A percentile compares a stretch with the other conserved stretches of the same genome.
Conservation (phyloP, 1,139 yeast species). For the Geotrichum bryndzae region DNA sequence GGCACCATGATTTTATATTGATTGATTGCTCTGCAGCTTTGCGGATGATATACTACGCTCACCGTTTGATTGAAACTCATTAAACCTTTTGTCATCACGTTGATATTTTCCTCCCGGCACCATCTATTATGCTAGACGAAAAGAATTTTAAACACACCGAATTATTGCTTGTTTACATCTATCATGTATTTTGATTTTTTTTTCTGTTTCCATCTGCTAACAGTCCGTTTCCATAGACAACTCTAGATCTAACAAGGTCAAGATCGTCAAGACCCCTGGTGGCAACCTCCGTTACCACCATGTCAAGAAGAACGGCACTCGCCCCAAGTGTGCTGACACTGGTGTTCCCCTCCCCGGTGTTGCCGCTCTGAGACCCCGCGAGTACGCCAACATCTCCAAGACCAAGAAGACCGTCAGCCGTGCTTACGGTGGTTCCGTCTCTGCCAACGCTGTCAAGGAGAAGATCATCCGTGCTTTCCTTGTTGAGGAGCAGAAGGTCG, state of each 20-base stretch:
- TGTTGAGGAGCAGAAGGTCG: constrained; percentile 99
- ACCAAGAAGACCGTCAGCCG: constrained; percentile 98
- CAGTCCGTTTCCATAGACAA: constrained; percentile 45
- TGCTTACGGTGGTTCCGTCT: constrained; percentile 99
- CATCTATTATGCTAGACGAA: neutral
- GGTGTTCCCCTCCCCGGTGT: constrained; percentile 83
- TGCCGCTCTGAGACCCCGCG: constrained; percentile 95
- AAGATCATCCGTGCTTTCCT: constrained; percentile 98
- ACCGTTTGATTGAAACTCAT: neutral
- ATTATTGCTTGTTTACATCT: neutral
- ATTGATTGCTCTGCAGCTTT: neutral
- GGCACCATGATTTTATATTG: neutral
- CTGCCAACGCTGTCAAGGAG: constrained; percentile 98
- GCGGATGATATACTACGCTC: neutral
- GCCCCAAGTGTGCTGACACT: constrained; percentile 99
- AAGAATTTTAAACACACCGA: neutral
- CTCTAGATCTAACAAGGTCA: constrained; percentile 98
- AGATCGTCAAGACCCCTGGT: constrained; percentile 99
- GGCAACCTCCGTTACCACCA: constrained; percentile 97
- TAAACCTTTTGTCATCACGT: neutral
- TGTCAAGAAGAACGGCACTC: constrained; percentile 88
- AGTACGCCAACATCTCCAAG: constrained; percentile 90
- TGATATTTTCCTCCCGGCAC: neutral
- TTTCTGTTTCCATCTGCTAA: neutral
- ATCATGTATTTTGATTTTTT: neutral